phyloP scores from a whole-genome alignment of 2,329 filamentous ascomycete species.

The Teratosphaeria nubilosa region DNA sequence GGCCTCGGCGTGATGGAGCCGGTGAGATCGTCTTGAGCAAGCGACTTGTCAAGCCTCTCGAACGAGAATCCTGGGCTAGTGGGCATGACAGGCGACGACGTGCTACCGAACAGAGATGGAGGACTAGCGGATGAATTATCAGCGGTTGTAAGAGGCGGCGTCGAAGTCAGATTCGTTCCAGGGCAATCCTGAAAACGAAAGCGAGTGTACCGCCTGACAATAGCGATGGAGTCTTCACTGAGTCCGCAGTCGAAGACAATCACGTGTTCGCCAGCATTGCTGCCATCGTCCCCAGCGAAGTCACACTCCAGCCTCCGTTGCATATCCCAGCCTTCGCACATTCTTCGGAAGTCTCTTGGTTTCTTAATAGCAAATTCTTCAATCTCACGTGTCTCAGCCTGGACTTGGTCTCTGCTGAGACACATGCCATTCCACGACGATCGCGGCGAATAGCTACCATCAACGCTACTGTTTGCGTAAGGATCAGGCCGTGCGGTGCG shows the following conservation, averaged over 20 bases:
- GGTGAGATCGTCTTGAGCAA: slow-evolving; percentile 15
- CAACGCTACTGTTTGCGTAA: slow-evolving; percentile 53
- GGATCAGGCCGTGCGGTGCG: slow-evolving; percentile 63
- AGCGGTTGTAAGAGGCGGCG: slow-evolving; percentile 17
- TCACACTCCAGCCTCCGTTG: slow-evolving; percentile 74
- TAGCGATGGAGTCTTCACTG: slow-evolving; percentile 46
- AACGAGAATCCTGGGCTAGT: slow-evolving; percentile 20
- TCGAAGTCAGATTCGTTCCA: slow-evolving; percentile 8
- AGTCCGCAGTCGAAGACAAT: slow-evolving; percentile 64
- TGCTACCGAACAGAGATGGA: slow-evolving; percentile 44
- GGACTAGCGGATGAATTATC: slow-evolving; percentile 10
- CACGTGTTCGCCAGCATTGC: slow-evolving; percentile 64
- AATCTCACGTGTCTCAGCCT: slow-evolving; percentile 70
- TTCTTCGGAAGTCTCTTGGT: slow-evolving; percentile 67
- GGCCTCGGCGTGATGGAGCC: slow-evolving; percentile 20
- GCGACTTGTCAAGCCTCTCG: slow-evolving; percentile 12
- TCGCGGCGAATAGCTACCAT: slow-evolving; percentile 70
- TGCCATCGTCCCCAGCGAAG: slow-evolving; percentile 72
- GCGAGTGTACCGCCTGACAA: slow-evolving; percentile 49
- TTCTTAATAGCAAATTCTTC: slow-evolving; percentile 63
- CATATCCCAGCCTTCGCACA: slow-evolving; percentile 89
- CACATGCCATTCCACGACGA: slow-evolving; percentile 66
- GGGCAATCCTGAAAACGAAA: slow-evolving; percentile 32
- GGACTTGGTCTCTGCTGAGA: slow-evolving; percentile 58
- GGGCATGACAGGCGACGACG: slow-evolving; percentile 26